Conservation (phyloP, 345 rosid species). For the Eucalyptus curtisii region DNA sequence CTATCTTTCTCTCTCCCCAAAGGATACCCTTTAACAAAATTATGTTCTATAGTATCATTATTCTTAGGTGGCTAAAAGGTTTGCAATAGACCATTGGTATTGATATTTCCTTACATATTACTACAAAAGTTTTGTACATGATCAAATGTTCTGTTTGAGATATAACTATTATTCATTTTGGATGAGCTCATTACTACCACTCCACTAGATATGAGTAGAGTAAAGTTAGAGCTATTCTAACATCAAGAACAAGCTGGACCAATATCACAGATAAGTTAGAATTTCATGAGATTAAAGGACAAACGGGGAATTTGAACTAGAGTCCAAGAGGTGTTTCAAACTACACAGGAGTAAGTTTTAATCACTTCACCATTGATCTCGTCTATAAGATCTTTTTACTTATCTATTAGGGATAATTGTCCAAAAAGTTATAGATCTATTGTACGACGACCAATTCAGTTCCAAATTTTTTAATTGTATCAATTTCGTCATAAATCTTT, state of each 20-base stretch:
- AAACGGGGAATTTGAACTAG: not conserved
- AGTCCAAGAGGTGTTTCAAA: not conserved
- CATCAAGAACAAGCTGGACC: not conserved
- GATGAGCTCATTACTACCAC: fast-evolving
- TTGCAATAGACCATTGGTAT: not conserved
- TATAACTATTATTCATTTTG: not conserved
- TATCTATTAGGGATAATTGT: fast-evolving
- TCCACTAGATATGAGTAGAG: fast-evolving
- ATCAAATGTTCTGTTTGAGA: not conserved
- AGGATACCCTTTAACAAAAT: not conserved
- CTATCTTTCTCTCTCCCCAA: not conserved
- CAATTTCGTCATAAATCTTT: fast-evolving
- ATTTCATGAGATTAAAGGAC: not conserved
- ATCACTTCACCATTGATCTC: not conserved
- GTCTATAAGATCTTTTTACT: not conserved
- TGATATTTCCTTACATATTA: not conserved
- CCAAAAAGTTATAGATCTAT: no score
- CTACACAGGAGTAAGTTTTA: not conserved
- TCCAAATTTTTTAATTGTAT: fast-evolving
- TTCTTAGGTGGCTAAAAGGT: not conserved
- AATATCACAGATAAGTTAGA: not conserved
- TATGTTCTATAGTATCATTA: not conserved
- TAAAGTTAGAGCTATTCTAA: not conserved
- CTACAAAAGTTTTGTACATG: no score
- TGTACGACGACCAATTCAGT: fast-evolving